Evolutionary conservation across 2,329 filamentous ascomycete species (phyloP).

Genomic region (Cordyceps fumosorosea): DNA sequence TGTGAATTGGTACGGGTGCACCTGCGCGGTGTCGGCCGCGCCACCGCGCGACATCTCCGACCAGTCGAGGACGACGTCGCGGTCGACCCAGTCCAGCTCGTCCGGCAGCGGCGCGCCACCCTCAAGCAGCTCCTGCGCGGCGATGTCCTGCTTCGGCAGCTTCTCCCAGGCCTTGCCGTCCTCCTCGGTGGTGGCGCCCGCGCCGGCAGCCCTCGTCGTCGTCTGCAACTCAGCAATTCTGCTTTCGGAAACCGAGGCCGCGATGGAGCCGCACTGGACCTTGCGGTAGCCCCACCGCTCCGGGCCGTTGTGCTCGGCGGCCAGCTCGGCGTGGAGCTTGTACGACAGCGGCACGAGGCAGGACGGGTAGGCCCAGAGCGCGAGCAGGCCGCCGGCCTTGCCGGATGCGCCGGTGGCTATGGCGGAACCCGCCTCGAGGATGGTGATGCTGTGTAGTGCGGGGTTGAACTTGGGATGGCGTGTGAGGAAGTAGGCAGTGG

Average conservation of each 20-base stretch:
- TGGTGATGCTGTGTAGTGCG: slow-evolving; percentile 67
- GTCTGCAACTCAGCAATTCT: slow-evolving; percentile 3
- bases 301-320: slow-evolving; percentile 73
- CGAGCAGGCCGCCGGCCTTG: slow-evolving; percentile 87
- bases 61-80: slow-evolving; percentile 60
- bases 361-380: slow-evolving; percentile 82
- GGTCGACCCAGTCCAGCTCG: slow-evolving; percentile 80
- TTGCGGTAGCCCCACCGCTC: slow-evolving; percentile 81
- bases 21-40: slow-evolving; percentile 77
- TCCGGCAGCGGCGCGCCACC: slow-evolving; percentile 59
- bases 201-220: too few relatives aligned
- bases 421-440: slow-evolving; percentile 75
- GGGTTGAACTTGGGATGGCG: slow-evolving; percentile 77
- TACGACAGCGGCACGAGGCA: slow-evolving; percentile 83
- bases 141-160: slow-evolving; percentile 51
- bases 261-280: slow-evolving; percentile 62
- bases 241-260: slow-evolving; percentile 28
- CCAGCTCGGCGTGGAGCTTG: slow-evolving; percentile 72
- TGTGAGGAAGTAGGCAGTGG: slow-evolving; percentile 85
- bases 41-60: slow-evolving; percentile 69
- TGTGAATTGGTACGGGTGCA: slow-evolving; percentile 89
- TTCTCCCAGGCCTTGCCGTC: slow-evolving; percentile 50
- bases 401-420: slow-evolving; percentile 91
- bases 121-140: slow-evolving; percentile 40
- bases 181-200: slow-evolving; percentile 18